These are phyloP conservation scores for Polysphondylium violaceum DNA, from an alignment of 78 protist genomes.

Conservation along the genomic window DNA sequence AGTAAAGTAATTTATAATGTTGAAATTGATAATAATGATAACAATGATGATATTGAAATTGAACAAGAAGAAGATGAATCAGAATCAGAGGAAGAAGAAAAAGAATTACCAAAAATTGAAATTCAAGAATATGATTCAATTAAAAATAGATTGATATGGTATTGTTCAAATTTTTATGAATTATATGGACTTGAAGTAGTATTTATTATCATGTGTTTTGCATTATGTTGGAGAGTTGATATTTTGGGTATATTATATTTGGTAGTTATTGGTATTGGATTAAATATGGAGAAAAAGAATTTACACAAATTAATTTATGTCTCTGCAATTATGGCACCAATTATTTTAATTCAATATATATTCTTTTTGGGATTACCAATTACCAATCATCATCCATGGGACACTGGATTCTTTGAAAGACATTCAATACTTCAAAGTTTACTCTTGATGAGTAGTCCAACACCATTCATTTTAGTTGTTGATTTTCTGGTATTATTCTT, in stretches of 20 bases:
- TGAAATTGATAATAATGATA: not conserved
- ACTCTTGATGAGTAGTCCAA: slow-evolving; percentile 8
- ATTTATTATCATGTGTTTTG: not conserved
- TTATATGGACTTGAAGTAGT: slow-evolving; percentile 62
- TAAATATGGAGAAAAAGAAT: slow-evolving; percentile 17
- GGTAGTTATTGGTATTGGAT: slow-evolving; percentile 23
- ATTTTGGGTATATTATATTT: slow-evolving; percentile 46
- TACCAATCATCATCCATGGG: slow-evolving; percentile 6
- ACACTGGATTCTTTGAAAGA: not conserved
- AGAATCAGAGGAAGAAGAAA: too few species aligned
- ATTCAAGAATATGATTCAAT: too few species aligned
- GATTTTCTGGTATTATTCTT: slow-evolving; percentile 56
- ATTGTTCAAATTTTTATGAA: slow-evolving; percentile 45
- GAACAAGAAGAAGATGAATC: too few species aligned
- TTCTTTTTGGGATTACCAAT: slow-evolving; percentile 21
- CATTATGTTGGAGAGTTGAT: slow-evolving; percentile 71
- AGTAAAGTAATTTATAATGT: not conserved
- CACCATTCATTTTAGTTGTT: slow-evolving; percentile 4
- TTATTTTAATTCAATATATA: slow-evolving; percentile 37
- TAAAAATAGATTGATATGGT: slow-evolving; percentile 10
- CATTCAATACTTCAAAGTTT: slow-evolving; percentile 11
- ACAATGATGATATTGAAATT: not conserved
- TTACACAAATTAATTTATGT: slow-evolving; percentile 31
- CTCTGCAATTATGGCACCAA: slow-evolving; percentile 29
- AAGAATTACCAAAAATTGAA: too few species aligned